A percentile compares a stretch with the other conserved stretches of the same genome.
Evolutionary conservation across 257 asterid species (phyloP).

Genomic region (Solanum rostratum): DNA sequence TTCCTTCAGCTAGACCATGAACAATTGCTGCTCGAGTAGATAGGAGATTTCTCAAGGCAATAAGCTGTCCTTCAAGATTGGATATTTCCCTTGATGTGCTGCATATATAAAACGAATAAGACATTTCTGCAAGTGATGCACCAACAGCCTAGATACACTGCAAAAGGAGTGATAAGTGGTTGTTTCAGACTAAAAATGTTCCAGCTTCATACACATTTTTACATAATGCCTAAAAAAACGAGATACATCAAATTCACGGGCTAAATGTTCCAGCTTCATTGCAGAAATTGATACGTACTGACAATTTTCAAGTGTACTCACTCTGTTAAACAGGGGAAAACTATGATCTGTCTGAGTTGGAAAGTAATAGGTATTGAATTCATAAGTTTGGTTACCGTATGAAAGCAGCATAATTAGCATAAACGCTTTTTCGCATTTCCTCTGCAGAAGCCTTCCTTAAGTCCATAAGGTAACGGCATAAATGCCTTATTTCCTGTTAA

Average conservation of each 20-base stretch:
- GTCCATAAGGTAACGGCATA: slow-evolving; percentile 57
- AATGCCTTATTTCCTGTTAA: slow-evolving; percentile 75
- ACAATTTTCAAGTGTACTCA: too few relatives aligned
- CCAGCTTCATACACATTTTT: not conserved
- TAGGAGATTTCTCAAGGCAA: slow-evolving; percentile 58
- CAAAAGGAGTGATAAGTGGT: slow-evolving; percentile 1
- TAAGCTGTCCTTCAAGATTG: slow-evolving; percentile 91
- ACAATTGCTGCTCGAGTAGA: slow-evolving; percentile 59
- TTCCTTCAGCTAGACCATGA: slow-evolving; percentile 67
- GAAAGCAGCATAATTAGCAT: slow-evolving; percentile 79
- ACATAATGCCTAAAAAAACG: not conserved
- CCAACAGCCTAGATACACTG: slow-evolving; percentile 4
- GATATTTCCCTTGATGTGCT: slow-evolving; percentile 89
- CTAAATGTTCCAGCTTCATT: too few relatives aligned
- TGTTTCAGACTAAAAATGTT: not conserved
- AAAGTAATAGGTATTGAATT: not conserved
- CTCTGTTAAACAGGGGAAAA: too few relatives aligned
- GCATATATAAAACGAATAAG: slow-evolving; percentile 17
- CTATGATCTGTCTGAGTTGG: too few relatives aligned
- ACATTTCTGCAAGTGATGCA: not conserved
- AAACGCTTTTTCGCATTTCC: slow-evolving; percentile 88
- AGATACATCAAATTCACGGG: not conserved
- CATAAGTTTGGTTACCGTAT: slow-evolving; percentile 40
- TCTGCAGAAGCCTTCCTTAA: slow-evolving; percentile 93
- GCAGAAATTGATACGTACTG: too few relatives aligned